Evolutionary conservation across 1,284 basidiomycete genomes (phyloP), one percentile per base, ranked within the genome.

Genomic region (Ganoderma meredithae): DNA sequence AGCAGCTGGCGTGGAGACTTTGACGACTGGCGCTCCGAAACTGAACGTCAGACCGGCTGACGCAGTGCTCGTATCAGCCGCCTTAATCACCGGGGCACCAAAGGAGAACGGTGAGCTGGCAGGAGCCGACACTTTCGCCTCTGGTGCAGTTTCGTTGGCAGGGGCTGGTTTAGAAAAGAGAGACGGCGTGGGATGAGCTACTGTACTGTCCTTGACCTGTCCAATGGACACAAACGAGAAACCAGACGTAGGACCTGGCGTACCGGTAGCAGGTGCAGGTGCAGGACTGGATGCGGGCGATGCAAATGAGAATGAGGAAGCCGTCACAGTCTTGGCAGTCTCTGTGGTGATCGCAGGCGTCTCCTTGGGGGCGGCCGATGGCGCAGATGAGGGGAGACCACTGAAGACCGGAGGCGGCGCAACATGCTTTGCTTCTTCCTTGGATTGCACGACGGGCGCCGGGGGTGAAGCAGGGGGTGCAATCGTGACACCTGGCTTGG

Each of bases 401-500:
- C 71, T 73, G 41, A 78, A 76, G 1, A 74, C 72, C 22, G 74
- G 49, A 22, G 66, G 49, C 10, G 63, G 10, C n/a, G 60, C 40
- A 15, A 39, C 47, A n/a, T 49, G 12, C 27, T 60, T 61, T 3
- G 66, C 17, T 39, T 60, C 58, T 43, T 47, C 31, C 22, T 52
- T 27, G 19, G 49, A 25, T 27, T 61, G 55, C 17, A 7, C 10
- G 8, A 53, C 47, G 33, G 47, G 44, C n/a, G 53, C 15, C 4
- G 47, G 22, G 7, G 64, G 22, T 22, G 62, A 43, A 41, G 64
- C 55, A 3, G 75, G 75, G 10, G 73, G 67, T 27, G 67, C 64
- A 36, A 74, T 71, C 1, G 69, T 64, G 8, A 74, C 70, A 25
- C 68, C 67, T 19, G 82, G 66, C 68, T 81, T 79, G 49, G 74